Evolutionary conservation across 73 alveolate genomes (phyloP).

Genomic region (Paramecium primaurelia): DNA sequence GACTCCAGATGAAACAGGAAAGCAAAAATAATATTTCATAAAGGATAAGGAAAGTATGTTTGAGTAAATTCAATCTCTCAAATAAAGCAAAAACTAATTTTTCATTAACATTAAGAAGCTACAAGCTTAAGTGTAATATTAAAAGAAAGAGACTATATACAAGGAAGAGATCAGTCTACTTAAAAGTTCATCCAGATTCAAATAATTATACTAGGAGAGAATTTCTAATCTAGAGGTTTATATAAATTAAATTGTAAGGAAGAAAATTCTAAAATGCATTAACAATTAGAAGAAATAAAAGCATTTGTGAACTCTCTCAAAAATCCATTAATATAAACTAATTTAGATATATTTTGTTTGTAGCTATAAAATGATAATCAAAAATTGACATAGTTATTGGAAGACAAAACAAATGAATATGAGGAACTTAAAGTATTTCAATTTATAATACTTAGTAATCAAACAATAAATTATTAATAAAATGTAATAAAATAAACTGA

Average conservation of each 20-base stretch:
- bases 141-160: not conserved
- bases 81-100: not conserved
- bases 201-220: not conserved
- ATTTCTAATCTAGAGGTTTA: not conserved
- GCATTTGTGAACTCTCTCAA: not conserved
- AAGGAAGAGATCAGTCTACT: not conserved
- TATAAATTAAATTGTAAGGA: not conserved
- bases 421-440: not conserved
- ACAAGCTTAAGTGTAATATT: not conserved
- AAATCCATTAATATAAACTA: not conserved
- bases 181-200: not conserved
- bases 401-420: not conserved
- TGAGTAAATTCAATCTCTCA: not conserved
- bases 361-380: not conserved
- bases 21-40: not conserved
- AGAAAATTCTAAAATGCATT: not conserved
- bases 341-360: not conserved
- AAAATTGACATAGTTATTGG: not conserved
- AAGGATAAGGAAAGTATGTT: not conserved
- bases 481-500: not conserved
- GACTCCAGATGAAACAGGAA: not conserved
- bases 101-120: not conserved
- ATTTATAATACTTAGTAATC: not conserved
- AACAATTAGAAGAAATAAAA: not conserved
- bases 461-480: not conserved